Percentiles rank a stretch among this genome's conserved stretches.
phyloP scores from a whole-genome alignment of 1,284 basidiomycete species.

The Malassezia nana region DNA sequence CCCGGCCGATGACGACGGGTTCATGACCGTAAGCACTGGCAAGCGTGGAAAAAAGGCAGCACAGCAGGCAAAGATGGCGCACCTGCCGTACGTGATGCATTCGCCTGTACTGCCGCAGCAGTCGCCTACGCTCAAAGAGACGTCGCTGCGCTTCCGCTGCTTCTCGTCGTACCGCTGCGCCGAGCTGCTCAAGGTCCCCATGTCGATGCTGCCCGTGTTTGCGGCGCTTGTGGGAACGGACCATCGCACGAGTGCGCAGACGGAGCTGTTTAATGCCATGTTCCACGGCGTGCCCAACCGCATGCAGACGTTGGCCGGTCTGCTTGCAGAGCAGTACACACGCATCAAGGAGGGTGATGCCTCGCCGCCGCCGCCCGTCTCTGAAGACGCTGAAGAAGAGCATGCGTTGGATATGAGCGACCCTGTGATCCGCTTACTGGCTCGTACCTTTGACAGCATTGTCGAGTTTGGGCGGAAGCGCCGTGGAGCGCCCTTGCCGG shows the following conservation, averaged over 20 bases:
- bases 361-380: neutral
- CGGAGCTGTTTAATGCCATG: constrained; percentile 10
- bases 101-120: constrained; percentile 12
- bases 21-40: constrained; percentile 8
- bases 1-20: constrained; percentile 14
- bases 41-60: constrained; percentile 13
- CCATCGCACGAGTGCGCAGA: constrained; percentile 6
- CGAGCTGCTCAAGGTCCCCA: constrained; percentile 14
- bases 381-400: neutral
- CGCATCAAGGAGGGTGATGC: neutral
- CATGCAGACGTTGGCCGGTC: constrained; percentile 10
- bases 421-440: constrained; percentile 13
- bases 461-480: constrained; percentile 17
- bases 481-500: constrained; percentile 16
- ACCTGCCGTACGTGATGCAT: constrained; percentile 14
- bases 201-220: constrained; percentile 13
- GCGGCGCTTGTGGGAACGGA: constrained; percentile 16
- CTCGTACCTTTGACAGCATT: constrained; percentile 12
- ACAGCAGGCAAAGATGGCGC: constrained; percentile 8
- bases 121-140: neutral
- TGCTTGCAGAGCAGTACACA: constrained; percentile 15
- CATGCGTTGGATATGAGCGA: constrained; percentile 7
- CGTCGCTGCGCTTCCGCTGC: constrained; percentile 13
- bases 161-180: constrained; percentile 14
- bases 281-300: constrained; percentile 19